These are phyloP conservation scores for Blastobotrys malaysiensis DNA, from an alignment of 1,139 yeast genomes.

Conservation along the genomic window DNA sequence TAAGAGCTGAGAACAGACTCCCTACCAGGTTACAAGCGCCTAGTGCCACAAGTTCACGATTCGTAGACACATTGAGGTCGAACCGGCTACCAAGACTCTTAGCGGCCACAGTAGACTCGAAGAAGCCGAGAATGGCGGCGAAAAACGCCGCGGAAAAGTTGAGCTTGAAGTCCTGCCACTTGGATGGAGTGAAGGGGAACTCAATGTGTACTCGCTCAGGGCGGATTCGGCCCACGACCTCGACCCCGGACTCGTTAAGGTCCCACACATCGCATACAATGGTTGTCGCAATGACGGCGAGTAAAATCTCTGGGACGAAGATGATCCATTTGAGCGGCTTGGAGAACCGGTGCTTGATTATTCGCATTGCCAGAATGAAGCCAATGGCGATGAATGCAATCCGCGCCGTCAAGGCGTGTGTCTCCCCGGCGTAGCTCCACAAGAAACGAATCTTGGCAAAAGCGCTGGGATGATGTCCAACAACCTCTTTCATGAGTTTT, in stretches of 20 bases:
- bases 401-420: conserved; percentile 30
- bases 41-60: conserved; percentile 66
- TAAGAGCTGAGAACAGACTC: conserved; percentile 71
- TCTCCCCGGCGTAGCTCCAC: conserved; percentile 37
- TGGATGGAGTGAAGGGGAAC: conserved; percentile 43
- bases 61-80: conserved; percentile 34
- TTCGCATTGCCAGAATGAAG: conserved; percentile 29
- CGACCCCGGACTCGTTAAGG: conserved; percentile 57
- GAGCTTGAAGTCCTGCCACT: conserved; percentile 32
- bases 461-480: conserved; percentile 67
- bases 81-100: conserved; percentile 42
- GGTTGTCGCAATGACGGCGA: conserved; percentile 65
- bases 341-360: conserved; percentile 20
- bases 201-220: conserved; percentile 42
- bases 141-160: conserved; percentile 46
- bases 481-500: conserved; percentile 36
- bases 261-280: conserved; percentile 47
- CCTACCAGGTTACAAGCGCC: conserved; percentile 71
- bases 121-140: conserved; percentile 84
- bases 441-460: conserved; percentile 63
- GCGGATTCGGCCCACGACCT: conserved; percentile 63
- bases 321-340: conserved; percentile 29
- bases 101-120: conserved; percentile 91
- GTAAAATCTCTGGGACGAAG: conserved; percentile 76
- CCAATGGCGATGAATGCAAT: conserved; percentile 32